Evolutionary conservation across 1,139 yeast species (phyloP), one percentile per base, ranked within the genome.

Genomic region (Debaryomyces subglobosus): DNA sequence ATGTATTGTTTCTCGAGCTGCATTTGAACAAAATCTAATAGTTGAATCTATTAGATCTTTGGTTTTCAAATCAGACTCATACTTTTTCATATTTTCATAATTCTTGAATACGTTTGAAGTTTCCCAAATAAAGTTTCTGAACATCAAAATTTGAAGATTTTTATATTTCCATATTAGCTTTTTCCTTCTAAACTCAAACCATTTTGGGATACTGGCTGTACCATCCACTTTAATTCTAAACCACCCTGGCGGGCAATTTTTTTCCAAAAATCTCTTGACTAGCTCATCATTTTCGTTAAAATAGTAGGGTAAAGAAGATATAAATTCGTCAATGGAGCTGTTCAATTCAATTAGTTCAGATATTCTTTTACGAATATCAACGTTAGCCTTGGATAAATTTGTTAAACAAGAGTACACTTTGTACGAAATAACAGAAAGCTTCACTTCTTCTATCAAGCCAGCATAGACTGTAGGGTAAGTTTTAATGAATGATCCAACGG

Each of bases 91-190:
- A 32, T 9, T n/a, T 6, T 32, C 34, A 13, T 32, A 4, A 4
- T 27, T 27, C 10, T 32, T 13, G n/a, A 32, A 15, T 6, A 32
- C 16, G 3, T 73, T 74, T 47, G 78, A 68, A 21, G 48, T 24
- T 61, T 80, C 84, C 76, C 84, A 73, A 23, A 82, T 67, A 56
- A 80, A 80, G 12, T 84, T 81, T 50, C 86, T 67, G 57, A 80
- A 78, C 39, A 83, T 63, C 40, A 82, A 70, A 42, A 81, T 74
- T 52, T 81, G 82, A 42, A 83, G 59, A 60, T 82, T 82, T 49
- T 77, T 76, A 53, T 74, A 80, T 52, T 86, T 66, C 82, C 86
- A 81, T 40, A 72, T 69, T 44, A 83, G 65, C 50, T 85, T 67
- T 52, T 73, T 70, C 46, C 83, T 65, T 4, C 84, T 71, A 35